phyloP scores from a whole-genome alignment of 2,329 filamentous ascomycete genomes.

The Colletotrichum incanum region DNA sequence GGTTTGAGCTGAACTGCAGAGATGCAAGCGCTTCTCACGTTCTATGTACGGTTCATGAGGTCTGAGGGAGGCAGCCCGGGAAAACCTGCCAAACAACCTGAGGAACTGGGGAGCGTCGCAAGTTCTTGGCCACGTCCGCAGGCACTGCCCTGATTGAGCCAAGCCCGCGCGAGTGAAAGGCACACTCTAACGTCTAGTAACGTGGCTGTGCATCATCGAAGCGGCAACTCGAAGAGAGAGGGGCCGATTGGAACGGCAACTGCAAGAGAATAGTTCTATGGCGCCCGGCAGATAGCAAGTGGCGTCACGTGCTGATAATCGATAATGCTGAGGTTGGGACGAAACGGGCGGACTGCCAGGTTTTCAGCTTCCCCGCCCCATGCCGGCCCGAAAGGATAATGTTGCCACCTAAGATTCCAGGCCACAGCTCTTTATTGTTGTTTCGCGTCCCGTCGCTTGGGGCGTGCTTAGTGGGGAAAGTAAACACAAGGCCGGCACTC shows the following conservation, averaged over 20 bases:
- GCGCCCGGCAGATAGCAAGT: neutral
- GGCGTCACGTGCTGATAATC: slow-evolving; percentile 6
- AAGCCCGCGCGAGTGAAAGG: slow-evolving; percentile 25
- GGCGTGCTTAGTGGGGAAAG: slow-evolving; percentile 41
- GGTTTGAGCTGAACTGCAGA: slow-evolving; percentile 34
- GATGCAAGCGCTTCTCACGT: slow-evolving; percentile 37
- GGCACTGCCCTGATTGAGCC: slow-evolving; percentile 31
- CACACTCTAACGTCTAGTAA: neutral
- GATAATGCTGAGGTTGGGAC: slow-evolving; percentile 7
- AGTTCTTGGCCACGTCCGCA: slow-evolving; percentile 39
- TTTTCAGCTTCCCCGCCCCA: slow-evolving; percentile 24
- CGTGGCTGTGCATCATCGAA: slow-evolving; percentile 30
- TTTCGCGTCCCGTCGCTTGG: slow-evolving; percentile 38
- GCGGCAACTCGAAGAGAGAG: slow-evolving; percentile 38
- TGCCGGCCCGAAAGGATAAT: slow-evolving; percentile 1
- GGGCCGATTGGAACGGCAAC: slow-evolving; percentile 33
- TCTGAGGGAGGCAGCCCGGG: slow-evolving; percentile 42
- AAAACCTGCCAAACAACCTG: slow-evolving; percentile 33
- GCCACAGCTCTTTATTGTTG: slow-evolving; percentile 31
- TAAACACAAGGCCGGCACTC: slow-evolving; percentile 37
- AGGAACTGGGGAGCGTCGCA: slow-evolving; percentile 28
- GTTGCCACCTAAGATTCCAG: slow-evolving; percentile 30
- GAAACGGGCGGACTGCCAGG: slow-evolving; percentile 6
- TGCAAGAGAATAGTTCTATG: slow-evolving; percentile 36
- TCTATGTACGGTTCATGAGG: slow-evolving; percentile 39